Percentiles rank a stretch among this genome's conserved stretches.
Conservation (phyloP, 345 rosid genomes). For the Alliaria petiolata region DNA sequence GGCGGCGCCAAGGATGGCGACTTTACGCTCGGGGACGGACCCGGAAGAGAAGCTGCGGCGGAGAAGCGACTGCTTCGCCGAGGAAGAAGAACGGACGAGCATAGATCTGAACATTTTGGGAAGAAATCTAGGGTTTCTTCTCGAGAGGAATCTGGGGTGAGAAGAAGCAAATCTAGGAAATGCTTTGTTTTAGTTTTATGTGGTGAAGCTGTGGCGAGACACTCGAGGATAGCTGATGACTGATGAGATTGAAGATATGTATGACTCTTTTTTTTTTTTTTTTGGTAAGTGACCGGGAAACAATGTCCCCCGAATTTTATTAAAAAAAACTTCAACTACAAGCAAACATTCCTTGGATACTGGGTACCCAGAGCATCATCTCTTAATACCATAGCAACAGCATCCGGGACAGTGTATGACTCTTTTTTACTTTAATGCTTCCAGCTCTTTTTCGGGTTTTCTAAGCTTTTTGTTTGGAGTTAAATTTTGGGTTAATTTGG, state of each 20-base stretch:
- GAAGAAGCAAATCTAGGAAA: neutral
- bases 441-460: neutral
- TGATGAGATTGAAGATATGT: too few species aligned
- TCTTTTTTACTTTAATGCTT: conserved; percentile 1
- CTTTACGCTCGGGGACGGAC: conserved; percentile 64
- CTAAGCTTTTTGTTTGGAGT: neutral
- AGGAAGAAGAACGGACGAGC: conserved; percentile 31
- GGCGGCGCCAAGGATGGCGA: conserved; percentile 78
- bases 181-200: neutral
- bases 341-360: too few species aligned
- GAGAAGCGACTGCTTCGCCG: conserved; percentile 38
- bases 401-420: too few species aligned
- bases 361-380: too few species aligned
- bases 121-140: conserved; percentile 10
- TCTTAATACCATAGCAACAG: too few species aligned
- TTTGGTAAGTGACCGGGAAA: too few species aligned
- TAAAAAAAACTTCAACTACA: too few species aligned
- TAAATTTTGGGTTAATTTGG: too few species aligned
- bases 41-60: conserved; percentile 58
- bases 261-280: too few species aligned
- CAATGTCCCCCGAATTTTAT: too few species aligned
- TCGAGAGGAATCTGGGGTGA: neutral
- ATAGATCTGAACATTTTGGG: conserved; percentile 45
- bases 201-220: conserved; percentile 21
- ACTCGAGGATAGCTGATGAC: conserved; percentile 19